These are phyloP conservation scores for Alternaria triticina DNA, from an alignment of 2,329 filamentous ascomycete genomes.

Conservation along the genomic window DNA sequence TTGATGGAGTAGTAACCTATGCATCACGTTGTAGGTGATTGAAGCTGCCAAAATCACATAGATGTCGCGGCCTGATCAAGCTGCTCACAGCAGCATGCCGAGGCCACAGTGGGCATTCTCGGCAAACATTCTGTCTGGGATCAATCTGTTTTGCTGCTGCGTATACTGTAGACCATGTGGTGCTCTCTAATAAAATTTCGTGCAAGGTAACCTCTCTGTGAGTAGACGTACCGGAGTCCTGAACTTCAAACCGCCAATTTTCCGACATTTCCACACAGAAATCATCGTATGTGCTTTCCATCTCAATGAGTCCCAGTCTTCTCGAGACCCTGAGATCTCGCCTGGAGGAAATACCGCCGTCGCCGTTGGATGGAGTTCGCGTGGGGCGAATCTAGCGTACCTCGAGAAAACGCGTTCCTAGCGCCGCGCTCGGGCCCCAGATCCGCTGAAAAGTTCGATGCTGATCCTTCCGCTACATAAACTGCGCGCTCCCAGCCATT, in stretches of 20 bases:
- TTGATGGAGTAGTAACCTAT: not conserved
- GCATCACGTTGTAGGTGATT: not conserved
- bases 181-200: not conserved
- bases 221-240: not conserved
- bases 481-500: slow-evolving; percentile 16
- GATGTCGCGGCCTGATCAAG: not conserved
- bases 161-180: not conserved
- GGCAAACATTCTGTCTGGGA: not conserved
- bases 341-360: not conserved
- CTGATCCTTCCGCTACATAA: slow-evolving; percentile 19
- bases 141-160: not conserved
- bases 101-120: not conserved
- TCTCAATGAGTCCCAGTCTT: not conserved
- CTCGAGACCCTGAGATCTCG: not conserved
- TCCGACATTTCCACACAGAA: not conserved
- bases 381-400: slow-evolving; percentile 10
- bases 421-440: slow-evolving; percentile 2
- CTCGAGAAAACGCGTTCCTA: slow-evolving; percentile 3
- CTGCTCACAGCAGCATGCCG: not conserved
- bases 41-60: not conserved
- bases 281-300: not conserved
- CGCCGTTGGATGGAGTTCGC: slow-evolving; percentile 3
- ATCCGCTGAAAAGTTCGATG: slow-evolving; percentile 21
- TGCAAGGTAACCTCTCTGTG: not conserved
- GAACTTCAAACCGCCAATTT: not conserved